phyloP scores from a whole-genome alignment of 805 yeast genomes.

The Saturnispora hagleri region DNA sequence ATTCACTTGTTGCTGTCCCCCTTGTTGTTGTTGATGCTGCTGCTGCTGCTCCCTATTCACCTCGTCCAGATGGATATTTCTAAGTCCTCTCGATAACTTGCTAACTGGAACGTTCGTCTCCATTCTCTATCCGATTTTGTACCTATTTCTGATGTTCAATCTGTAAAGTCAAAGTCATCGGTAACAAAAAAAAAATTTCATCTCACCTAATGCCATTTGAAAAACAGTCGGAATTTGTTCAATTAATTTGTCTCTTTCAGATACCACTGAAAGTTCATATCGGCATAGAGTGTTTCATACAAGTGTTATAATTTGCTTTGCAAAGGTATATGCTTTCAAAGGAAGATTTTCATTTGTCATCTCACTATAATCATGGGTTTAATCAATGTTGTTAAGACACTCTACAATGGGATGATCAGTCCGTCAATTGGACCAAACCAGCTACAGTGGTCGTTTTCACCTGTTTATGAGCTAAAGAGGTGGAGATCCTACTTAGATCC shows the following conservation, averaged over 20 bases:
- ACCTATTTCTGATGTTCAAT: background rate
- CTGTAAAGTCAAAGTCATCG: background rate
- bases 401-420: background rate
- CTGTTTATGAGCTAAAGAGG: background rate
- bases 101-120: background rate
- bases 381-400: background rate
- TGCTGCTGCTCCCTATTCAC: background rate
- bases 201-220: background rate
- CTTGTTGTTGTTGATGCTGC: background rate
- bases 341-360: too few species aligned
- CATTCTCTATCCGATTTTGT: background rate
- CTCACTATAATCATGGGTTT: background rate
- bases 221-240: background rate
- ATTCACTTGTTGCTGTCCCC: conserved; percentile 12
- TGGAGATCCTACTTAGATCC: background rate
- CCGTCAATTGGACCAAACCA: background rate
- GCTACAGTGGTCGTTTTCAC: background rate
- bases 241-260: too few species aligned
- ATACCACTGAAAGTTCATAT: background rate
- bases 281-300: background rate
- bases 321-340: background rate
- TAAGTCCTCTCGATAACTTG: background rate
- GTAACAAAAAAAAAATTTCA: background rate
- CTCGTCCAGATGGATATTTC: background rate
- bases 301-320: background rate